These are phyloP conservation scores for Penicillium mononematosum DNA, from an alignment of 495 filamentous ascomycete species.

Conservation along the genomic window DNA sequence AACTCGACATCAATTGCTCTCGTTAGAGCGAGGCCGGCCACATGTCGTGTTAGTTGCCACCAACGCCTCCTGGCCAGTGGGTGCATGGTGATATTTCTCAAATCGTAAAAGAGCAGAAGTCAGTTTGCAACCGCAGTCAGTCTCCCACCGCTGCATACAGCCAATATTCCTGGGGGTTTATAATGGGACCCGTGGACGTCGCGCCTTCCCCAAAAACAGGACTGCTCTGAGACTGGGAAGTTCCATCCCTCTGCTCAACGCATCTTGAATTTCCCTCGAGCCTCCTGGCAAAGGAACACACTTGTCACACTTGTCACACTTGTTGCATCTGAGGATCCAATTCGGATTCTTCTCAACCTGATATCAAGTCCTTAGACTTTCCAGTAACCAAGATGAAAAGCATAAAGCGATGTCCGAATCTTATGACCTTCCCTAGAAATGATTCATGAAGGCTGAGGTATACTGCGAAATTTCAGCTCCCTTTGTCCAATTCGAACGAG, in stretches of 20 bases:
- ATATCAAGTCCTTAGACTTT: background rate
- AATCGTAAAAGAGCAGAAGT: no score
- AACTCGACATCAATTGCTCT: background rate
- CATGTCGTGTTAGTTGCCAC: background rate
- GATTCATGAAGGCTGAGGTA: background rate
- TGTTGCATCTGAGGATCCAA: background rate
- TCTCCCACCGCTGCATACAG: no score
- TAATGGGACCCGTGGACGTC: no score
- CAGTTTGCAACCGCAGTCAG: no score
- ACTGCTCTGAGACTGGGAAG: no score
- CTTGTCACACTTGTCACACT: background rate
- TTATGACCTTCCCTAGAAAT: background rate
- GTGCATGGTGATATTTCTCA: no score
- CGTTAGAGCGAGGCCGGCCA: background rate
- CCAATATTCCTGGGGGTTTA: no score
- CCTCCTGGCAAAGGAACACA: no score
- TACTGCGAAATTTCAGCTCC: background rate
- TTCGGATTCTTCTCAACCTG: background rate
- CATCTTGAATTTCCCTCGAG: no score
- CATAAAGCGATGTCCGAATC: background rate
- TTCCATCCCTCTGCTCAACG: no score
- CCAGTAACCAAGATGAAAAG: background rate
- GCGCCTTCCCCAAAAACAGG: no score
- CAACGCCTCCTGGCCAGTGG: background rate
- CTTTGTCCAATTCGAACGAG: slow-evolving; percentile 40